Evolutionary conservation across 306 rosid genomes (phyloP).

Genomic region (Cicer chorassanicum): DNA sequence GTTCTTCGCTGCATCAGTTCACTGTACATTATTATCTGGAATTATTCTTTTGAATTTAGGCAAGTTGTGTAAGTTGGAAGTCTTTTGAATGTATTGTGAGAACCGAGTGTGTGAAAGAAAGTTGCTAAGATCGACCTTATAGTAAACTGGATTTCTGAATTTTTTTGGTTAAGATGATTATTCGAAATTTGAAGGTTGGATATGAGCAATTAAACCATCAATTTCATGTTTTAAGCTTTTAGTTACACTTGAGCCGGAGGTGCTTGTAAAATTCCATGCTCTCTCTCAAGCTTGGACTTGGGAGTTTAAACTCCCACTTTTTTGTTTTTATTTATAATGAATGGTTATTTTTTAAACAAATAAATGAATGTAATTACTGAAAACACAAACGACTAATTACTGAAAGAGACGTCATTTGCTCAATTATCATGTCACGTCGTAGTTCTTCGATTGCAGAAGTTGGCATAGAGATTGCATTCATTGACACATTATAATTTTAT

Average conservation of each 20-base stretch:
- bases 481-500: too few relatives aligned
- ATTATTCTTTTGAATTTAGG: conserved; percentile 53
- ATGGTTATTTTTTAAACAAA: neutral
- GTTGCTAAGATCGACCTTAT: conserved; percentile 6
- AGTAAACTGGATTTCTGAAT: conserved; percentile 38
- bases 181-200: conserved; percentile 17
- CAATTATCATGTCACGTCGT: too few relatives aligned
- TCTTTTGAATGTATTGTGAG: conserved; percentile 42
- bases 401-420: too few relatives aligned
- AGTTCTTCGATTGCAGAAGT: too few relatives aligned
- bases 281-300: neutral
- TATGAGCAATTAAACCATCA: conserved; percentile 10
- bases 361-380: neutral
- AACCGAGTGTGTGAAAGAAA: conserved; percentile 38
- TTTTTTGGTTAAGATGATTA: conserved; percentile 4
- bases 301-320: neutral
- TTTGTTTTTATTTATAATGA: conserved; percentile 1
- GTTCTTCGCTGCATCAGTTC: conserved; percentile 50
- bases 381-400: neutral
- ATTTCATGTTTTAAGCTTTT: neutral
- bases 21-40: conserved; percentile 55
- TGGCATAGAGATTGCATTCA: too few relatives aligned
- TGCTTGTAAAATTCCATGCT: neutral
- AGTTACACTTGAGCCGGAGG: neutral
- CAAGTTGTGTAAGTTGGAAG: conserved; percentile 52